Conservation (phyloP, 1,139 yeast genomes). For the Candida labiduridarum region DNA sequence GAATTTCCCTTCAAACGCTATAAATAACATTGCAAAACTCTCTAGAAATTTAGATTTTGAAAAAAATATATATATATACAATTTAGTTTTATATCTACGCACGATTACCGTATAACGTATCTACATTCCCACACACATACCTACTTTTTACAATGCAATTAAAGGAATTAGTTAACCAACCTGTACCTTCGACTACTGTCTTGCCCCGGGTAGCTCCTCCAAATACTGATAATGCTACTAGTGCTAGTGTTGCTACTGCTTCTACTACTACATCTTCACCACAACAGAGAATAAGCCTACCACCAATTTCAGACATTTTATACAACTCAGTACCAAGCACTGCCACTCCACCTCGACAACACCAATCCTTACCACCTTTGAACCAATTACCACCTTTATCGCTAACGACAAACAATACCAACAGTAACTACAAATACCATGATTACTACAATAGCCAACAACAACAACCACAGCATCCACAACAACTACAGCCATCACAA, state of each 20-base stretch:
- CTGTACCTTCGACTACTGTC: constrained; percentile 3
- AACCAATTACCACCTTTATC: constrained; percentile 6
- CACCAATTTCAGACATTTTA: constrained; percentile 40
- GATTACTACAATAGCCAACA: constrained; percentile 7
- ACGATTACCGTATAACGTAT: too few species aligned
- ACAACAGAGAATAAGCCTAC: constrained; percentile 29
- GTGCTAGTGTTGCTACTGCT: background rate
- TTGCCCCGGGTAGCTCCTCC: background rate
- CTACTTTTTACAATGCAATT: constrained; percentile 8
- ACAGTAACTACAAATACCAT: constrained; percentile 6
- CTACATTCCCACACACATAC: background rate
- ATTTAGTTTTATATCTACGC: too few species aligned
- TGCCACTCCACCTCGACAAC: constrained; percentile 9
- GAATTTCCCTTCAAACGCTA: background rate
- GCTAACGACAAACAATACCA: constrained; percentile 1
- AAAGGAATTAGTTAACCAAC: constrained; percentile 9
- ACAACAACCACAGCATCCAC: constrained; percentile 4
- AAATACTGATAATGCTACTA: background rate
- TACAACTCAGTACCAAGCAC: constrained; percentile 4
- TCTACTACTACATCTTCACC: background rate
- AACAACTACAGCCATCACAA: constrained; percentile 5
- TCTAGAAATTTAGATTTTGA: background rate
- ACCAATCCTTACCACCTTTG: constrained; percentile 10
- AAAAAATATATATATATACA: background rate
- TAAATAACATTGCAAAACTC: constrained; percentile 1